These are phyloP conservation scores for Debaryomyces psychrophilus DNA, from an alignment of 1,139 yeast species.

Conservation along the genomic window DNA sequence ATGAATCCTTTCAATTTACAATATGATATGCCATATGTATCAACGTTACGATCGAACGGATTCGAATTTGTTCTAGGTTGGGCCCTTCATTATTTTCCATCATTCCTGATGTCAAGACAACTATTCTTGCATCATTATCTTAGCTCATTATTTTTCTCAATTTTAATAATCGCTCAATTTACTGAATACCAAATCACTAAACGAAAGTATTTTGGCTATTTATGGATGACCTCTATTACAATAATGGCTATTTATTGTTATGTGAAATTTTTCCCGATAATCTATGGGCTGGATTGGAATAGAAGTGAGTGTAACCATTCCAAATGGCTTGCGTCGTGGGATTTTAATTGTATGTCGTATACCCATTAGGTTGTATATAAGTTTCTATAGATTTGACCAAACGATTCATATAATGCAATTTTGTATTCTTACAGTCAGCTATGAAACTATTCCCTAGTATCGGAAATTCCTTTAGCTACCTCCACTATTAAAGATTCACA, in stretches of 20 bases:
- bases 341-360: constrained; percentile 34
- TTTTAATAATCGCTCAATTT: constrained; percentile 35
- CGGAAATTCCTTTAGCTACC: constrained; percentile 59
- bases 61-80: constrained; percentile 38
- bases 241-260: constrained; percentile 23
- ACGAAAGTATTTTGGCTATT: constrained; percentile 23
- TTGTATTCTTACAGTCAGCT: neutral
- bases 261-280: constrained; percentile 31
- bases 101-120: constrained; percentile 34
- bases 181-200: constrained; percentile 33
- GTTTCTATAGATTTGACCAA: constrained; percentile 1
- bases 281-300: constrained; percentile 42
- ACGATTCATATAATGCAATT: neutral
- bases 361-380: constrained; percentile 10
- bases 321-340: constrained; percentile 42
- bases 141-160: constrained; percentile 38
- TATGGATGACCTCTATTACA: constrained; percentile 20
- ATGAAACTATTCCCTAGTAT: constrained; percentile 25
- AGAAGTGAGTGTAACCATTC: constrained; percentile 27
- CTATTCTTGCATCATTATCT: constrained; percentile 45
- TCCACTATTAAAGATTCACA: constrained; percentile 71
- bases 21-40: constrained; percentile 18
- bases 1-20: constrained; percentile 38
- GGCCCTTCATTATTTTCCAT: constrained; percentile 41
- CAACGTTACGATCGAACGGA: constrained; percentile 26